phyloP scores from a whole-genome alignment of 768 basidiomycete species.

The Suillus sp. region DNA sequence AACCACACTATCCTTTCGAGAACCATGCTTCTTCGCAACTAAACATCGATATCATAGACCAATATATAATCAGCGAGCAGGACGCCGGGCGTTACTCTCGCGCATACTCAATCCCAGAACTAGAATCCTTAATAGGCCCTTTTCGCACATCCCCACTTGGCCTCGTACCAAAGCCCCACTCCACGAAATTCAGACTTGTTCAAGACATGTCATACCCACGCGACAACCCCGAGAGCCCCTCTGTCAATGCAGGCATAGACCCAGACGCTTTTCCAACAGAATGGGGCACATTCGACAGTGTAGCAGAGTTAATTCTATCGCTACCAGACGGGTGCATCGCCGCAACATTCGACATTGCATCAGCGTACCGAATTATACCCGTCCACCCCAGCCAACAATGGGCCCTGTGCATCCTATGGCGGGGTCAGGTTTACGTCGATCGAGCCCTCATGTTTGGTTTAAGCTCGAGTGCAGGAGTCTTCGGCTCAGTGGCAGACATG shows the following conservation, averaged over 20 bases:
- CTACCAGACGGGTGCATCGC: conserved; percentile 26
- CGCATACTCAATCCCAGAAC: conserved; percentile 25
- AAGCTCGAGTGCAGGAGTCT: conserved; percentile 37
- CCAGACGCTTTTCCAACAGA: conserved; percentile 27
- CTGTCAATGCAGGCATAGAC: conserved; percentile 35
- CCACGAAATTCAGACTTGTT: conserved; percentile 35
- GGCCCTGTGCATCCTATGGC: conserved; percentile 34
- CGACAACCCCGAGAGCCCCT: conserved; percentile 13
- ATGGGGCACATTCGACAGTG: conserved; percentile 29
- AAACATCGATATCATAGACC: not conserved
- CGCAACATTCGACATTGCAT: conserved; percentile 42
- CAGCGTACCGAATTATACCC: conserved; percentile 32
- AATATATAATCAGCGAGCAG: conserved; percentile 25
- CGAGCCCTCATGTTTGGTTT: conserved; percentile 35
- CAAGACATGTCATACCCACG: conserved; percentile 35
- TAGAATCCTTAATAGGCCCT: conserved; percentile 39
- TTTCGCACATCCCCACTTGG: conserved; percentile 44
- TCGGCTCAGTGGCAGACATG: conserved; percentile 39
- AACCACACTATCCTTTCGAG: no score
- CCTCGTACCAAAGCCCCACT: conserved; percentile 39
- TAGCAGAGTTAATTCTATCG: conserved; percentile 27
- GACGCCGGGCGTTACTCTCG: conserved; percentile 36
- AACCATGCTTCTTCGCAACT: no score
- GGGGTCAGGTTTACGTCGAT: conserved; percentile 34
- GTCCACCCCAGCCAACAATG: not conserved